phyloP scores from a whole-genome alignment of 2,329 filamentous ascomycete genomes.

The Pseudopithomyces chartarum region DNA sequence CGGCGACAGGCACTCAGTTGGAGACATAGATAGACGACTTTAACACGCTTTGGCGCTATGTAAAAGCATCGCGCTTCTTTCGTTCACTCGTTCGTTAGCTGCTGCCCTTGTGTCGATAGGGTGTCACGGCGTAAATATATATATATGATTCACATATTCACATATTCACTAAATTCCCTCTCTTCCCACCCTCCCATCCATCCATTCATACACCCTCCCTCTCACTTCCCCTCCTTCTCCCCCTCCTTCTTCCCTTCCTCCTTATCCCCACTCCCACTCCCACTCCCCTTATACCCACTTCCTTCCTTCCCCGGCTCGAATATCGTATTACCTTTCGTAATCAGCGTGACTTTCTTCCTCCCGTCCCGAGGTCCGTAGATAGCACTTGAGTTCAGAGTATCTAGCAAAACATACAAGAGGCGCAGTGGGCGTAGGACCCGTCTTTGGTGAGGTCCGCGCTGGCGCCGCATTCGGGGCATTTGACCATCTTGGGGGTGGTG shows the following conservation, averaged over 20 bases:
- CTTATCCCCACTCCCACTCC: slow-evolving; percentile 31
- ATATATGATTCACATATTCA: too few species aligned
- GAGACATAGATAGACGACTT: not conserved
- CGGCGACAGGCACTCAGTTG: not conserved
- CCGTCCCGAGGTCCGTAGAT: too few species aligned
- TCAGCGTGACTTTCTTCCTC: too few species aligned
- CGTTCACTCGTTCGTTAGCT: too few species aligned
- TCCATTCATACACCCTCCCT: not conserved
- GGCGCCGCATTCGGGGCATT: slow-evolving; percentile 35
- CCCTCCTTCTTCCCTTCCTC: slow-evolving; percentile 21
- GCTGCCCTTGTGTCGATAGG: not conserved
- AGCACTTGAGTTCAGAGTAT: not conserved
- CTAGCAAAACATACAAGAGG: slow-evolving; percentile 29
- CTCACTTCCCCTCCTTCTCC: not conserved
- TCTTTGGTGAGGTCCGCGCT: slow-evolving; percentile 35
- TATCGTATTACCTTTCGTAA: slow-evolving; percentile 27
- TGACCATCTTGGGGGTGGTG: not conserved
- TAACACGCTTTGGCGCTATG: not conserved
- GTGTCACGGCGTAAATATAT: not conserved
- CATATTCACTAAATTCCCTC: not conserved
- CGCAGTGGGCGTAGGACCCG: slow-evolving; percentile 33
- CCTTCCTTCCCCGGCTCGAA: slow-evolving; percentile 37
- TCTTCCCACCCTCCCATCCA: not conserved
- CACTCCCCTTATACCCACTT: slow-evolving; percentile 27
- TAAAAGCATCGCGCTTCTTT: not conserved